Conservation (phyloP, 148 eudicot species). For the Silene latifolia region DNA sequence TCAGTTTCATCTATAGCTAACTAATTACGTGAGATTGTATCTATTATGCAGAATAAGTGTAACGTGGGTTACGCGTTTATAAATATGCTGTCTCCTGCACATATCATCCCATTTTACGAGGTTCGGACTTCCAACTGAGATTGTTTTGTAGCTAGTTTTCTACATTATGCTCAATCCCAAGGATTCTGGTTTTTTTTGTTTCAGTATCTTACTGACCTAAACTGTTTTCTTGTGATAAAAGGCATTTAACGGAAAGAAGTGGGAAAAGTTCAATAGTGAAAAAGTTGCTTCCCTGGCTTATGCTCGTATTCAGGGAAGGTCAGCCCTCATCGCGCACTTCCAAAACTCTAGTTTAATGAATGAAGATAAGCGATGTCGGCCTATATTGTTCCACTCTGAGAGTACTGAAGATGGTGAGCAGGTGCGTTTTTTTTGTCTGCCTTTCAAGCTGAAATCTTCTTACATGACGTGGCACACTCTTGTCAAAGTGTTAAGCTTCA, state of each 20-base stretch:
- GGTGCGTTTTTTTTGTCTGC: conserved; percentile 30
- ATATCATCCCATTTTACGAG: conserved; percentile 74
- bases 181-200: background rate
- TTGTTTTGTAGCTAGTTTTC: background rate
- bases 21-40: conserved; percentile 3
- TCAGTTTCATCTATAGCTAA: conserved; percentile 9
- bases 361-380: conserved; percentile 89
- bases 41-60: conserved; percentile 84
- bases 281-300: conserved; percentile 89
- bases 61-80: conserved; percentile 97
- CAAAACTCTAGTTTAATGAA: conserved; percentile 95
- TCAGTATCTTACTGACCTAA: background rate
- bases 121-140: conserved; percentile 30
- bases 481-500: background rate
- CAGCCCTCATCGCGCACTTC: conserved; percentile 74
- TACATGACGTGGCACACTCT: background rate
- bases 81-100: conserved; percentile 80
- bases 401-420: conserved; percentile 59
- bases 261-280: conserved; percentile 96
- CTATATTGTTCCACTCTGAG: conserved; percentile 72
- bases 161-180: background rate
- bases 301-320: conserved; percentile 85
- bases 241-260: conserved; percentile 87
- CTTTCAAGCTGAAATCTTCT: background rate
- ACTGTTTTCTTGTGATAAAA: conserved; percentile 21